A percentile compares a stretch with the other conserved stretches of the same genome.
These are phyloP conservation scores for Trichoderma semiorbis DNA, from an alignment of 2,329 filamentous ascomycete species.

Conservation along the genomic window DNA sequence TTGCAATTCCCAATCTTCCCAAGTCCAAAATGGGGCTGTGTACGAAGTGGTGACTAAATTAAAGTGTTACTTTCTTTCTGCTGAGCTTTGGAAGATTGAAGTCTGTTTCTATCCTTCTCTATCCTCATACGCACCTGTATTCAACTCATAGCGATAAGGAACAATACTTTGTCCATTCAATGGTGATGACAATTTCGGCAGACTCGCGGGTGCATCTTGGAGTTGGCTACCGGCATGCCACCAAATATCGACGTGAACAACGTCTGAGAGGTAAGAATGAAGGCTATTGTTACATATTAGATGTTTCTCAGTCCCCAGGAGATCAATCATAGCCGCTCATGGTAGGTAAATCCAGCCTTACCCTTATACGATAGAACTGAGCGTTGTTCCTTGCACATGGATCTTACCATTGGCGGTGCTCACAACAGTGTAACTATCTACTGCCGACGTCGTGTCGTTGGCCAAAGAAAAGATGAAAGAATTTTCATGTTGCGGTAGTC, in stretches of 20 bases:
- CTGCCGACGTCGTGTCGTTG: background rate
- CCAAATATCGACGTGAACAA: background rate
- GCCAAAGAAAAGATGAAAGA: conserved; percentile 16
- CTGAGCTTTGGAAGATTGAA: background rate
- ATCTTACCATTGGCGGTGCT: conserved; percentile 18
- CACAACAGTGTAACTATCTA: conserved; percentile 18
- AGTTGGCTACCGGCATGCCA: background rate
- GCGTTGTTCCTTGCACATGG: conserved; percentile 16
- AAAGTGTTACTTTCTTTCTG: background rate
- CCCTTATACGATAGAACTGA: conserved; percentile 19
- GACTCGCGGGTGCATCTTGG: background rate
- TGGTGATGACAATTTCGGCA: background rate
- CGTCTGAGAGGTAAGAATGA: background rate
- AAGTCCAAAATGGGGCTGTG: conserved; percentile 47
- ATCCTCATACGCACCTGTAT: background rate
- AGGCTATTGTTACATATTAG: background rate
- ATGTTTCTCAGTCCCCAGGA: background rate
- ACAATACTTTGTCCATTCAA: background rate
- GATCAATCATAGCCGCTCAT: background rate
- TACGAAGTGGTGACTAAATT: conserved; percentile 47
- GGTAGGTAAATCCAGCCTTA: background rate
- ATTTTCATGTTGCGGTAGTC: conserved; percentile 19
- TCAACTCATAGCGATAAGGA: background rate
- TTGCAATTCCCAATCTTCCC: conserved; percentile 50
- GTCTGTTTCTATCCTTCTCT: background rate